Percentiles rank a stretch among this genome's conserved stretches.
Evolutionary conservation across 768 basidiomycete species (phyloP).

Genomic region (Bullera alba): DNA sequence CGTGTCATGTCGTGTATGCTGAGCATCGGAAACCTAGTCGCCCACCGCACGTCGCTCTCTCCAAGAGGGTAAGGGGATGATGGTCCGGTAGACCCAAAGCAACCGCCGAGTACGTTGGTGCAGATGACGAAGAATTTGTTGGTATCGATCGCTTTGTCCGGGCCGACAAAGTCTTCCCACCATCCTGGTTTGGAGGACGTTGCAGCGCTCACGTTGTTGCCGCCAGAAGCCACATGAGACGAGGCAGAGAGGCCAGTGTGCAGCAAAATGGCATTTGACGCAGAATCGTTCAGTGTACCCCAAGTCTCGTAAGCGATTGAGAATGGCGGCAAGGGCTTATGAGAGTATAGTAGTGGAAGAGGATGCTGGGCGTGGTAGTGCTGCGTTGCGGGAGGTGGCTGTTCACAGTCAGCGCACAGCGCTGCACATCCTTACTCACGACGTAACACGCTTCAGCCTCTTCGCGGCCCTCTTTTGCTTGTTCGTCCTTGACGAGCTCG

Average conservation of each 20-base stretch:
- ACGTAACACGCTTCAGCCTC: constrained; percentile 46
- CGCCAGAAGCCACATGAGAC: constrained; percentile 57
- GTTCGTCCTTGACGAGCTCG: constrained; percentile 20
- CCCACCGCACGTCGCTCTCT: constrained; percentile 58
- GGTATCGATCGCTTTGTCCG: constrained; percentile 88
- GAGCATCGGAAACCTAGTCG: constrained; percentile 81
- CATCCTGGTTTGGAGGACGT: constrained; percentile 79
- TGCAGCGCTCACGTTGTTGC: constrained; percentile 58
- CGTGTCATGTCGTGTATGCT: constrained; percentile 96
- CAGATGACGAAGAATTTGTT: constrained; percentile 87
- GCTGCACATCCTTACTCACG: constrained; percentile 18
- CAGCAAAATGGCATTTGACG: constrained; percentile 84
- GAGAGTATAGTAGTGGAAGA: constrained; percentile 44
- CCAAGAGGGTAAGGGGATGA: constrained; percentile 64
- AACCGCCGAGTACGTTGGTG: constrained; percentile 93
- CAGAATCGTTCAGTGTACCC: constrained; percentile 71
- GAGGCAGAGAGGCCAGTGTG: constrained; percentile 95
- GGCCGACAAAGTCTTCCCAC: constrained; percentile 99
- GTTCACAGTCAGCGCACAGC: neutral
- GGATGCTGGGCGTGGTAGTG: constrained; percentile 31
- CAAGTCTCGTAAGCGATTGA: constrained; percentile 97
- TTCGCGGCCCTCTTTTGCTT: constrained; percentile 22
- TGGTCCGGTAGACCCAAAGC: constrained; percentile 95
- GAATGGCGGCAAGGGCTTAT: constrained; percentile 36
- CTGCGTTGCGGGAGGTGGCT: constrained; percentile 43